phyloP scores from a whole-genome alignment of 345 rosid genomes.

The Acer saccharum region DNA sequence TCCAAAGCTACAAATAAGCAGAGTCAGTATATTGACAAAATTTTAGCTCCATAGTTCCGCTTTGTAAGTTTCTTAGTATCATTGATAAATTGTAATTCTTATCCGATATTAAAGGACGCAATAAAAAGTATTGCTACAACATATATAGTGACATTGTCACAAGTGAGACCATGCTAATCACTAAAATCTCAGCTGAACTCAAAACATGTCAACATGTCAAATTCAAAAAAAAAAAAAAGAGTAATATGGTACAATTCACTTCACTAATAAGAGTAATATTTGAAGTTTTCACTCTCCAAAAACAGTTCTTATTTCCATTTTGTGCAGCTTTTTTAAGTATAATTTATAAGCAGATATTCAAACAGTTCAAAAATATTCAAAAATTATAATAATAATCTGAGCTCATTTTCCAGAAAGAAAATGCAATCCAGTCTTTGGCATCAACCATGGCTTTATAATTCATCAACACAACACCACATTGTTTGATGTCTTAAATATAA shows the following conservation, averaged over 20 bases:
- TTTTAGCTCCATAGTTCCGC: background rate
- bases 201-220: background rate
- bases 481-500: background rate
- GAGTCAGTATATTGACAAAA: background rate
- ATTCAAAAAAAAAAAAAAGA: background rate
- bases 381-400: background rate
- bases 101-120: background rate
- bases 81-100: background rate
- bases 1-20: constrained; percentile 1
- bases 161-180: background rate
- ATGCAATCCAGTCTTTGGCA: too few species aligned
- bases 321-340: background rate
- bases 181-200: background rate
- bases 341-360: background rate
- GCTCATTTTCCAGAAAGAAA: background rate
- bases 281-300: background rate
- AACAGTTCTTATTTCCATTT: background rate
- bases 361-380: background rate
- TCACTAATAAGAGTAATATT: background rate
- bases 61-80: background rate
- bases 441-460: too few species aligned
- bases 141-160: background rate
- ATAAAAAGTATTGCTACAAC: background rate
- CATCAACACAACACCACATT: background rate
- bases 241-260: background rate